Percentiles rank a stretch among this genome's conserved stretches.
Conservation (phyloP, 805 yeast genomes). For the Candida alai region DNA sequence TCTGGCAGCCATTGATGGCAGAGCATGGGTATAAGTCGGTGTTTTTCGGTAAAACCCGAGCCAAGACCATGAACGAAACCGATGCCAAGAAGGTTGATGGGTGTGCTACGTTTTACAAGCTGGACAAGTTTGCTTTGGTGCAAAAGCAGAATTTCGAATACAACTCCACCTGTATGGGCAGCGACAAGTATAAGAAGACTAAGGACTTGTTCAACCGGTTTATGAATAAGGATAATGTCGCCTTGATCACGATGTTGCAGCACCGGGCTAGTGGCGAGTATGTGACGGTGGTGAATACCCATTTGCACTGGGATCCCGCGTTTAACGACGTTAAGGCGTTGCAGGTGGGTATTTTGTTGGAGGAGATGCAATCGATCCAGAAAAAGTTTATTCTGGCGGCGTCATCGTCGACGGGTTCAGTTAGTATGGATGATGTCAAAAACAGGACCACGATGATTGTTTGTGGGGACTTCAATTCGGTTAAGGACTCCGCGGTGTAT, state of each 20-base stretch:
- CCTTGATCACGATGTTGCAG: constrained; percentile 70
- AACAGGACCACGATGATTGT: constrained; percentile 75
- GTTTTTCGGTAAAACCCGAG: constrained; percentile 85
- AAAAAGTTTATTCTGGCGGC: constrained; percentile 46
- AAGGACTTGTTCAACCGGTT: constrained; percentile 94
- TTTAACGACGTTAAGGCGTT: constrained; percentile 93
- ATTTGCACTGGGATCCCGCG: constrained; percentile 97
- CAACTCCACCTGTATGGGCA: constrained; percentile 73
- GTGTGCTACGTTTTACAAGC: constrained; percentile 88
- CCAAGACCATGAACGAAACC: constrained; percentile 77
- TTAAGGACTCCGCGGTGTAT: constrained; percentile 83
- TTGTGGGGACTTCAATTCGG: constrained; percentile 96
- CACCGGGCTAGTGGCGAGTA: constrained; percentile 69
- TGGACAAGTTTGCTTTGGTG: constrained; percentile 61
- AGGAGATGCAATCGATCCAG: constrained; percentile 70
- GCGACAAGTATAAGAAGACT: constrained; percentile 84
- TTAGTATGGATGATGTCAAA: constrained; percentile 50
- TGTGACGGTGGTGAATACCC: constrained; percentile 80
- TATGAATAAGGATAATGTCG: constrained; percentile 93
- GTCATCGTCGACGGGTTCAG: too few species aligned
- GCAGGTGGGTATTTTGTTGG: constrained; percentile 88
- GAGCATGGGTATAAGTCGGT: constrained; percentile 75
- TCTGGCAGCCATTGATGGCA: constrained; percentile 74
- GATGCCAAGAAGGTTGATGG: constrained; percentile 95
- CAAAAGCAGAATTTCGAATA: constrained; percentile 78